Evolutionary conservation across 108 stramenopile genomes (phyloP).

Genomic region (Craspedostauros australis): DNA sequence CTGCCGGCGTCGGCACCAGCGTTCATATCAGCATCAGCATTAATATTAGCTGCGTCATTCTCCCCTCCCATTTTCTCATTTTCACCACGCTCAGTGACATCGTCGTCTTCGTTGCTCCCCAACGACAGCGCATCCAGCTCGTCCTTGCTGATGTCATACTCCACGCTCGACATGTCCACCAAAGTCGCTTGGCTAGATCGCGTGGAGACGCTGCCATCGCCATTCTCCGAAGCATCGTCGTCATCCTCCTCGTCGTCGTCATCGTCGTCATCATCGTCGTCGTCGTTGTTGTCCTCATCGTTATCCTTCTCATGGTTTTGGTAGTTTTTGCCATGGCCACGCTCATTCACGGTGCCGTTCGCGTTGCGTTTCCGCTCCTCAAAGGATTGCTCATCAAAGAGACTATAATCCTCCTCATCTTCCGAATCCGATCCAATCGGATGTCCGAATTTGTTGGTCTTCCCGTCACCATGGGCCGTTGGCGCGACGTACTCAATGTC

Average conservation of each 20-base stretch:
- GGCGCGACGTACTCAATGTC: neutral
- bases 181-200: constrained; percentile 31
- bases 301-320: constrained; percentile 37
- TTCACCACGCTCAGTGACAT: constrained; percentile 10
- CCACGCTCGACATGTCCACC: constrained; percentile 39
- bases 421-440: constrained; percentile 32
- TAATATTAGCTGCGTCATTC: neutral
- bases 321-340: neutral
- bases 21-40: too few species aligned
- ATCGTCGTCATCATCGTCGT: constrained; percentile 29
- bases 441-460: constrained; percentile 1
- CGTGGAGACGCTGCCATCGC: constrained; percentile 20
- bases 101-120: constrained; percentile 18
- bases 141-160: constrained; percentile 53
- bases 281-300: constrained; percentile 30
- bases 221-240: too few species aligned
- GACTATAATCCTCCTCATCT: constrained; percentile 31
- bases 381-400: constrained; percentile 36
- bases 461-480: too few species aligned
- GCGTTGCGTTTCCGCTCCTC: constrained; percentile 13
- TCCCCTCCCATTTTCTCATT: constrained; percentile 4
- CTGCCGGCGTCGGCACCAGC: neutral
- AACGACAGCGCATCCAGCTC: constrained; percentile 74
- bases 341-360: neutral
- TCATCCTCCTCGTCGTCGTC: constrained; percentile 17